Evolutionary conservation across 176 grass and related monocot genomes (phyloP), one percentile per base, ranked within the genome.

Genomic region (Oryza punctata): DNA sequence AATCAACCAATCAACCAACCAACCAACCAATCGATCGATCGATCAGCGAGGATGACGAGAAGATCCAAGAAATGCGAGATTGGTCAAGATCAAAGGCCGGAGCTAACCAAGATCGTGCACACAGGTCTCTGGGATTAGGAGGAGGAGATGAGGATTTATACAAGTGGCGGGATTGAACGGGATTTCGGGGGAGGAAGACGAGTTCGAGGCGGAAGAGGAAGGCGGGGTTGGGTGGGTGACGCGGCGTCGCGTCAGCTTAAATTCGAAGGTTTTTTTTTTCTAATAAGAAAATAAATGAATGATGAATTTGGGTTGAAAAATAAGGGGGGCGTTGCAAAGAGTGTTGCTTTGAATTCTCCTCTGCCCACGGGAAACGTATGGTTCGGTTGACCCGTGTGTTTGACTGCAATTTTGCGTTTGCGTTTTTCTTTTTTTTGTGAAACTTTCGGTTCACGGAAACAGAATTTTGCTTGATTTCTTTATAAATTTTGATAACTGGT

Each of bases 331-430:
- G 54, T 54, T 24, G 71, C 81, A 72, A 76, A 85, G 82, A 85
- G 73, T 76, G 72, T 63, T 77, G 82, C 65, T 69, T 85, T 61
- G 82, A 84, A 76, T 84, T 67, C 43, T 4, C 43, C 21, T 24
- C 41, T 14, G 81, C 82, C 72, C 82, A 77, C 65, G 82, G 73
- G 24, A 69, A 60, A 30, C 24, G 73, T 46, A 44, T 84, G 82
- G 37, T 5, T n/a, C 15, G 19, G 11, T 50, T 40, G 61, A 60
- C 54, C 21, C 81, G 50, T 27, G 72, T 3, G 29, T 75, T 84
- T 84, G 82, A 84, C 82, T 60, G 54, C 19, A 23, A 23, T 41
- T 43, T 50, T 28, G 8, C 4, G 0, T 63, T 1, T 2, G 7
- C 40, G 40, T 38, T 38, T 35, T 6, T 6, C 10, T 12, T 15